Conservation (phyloP, 2,329 filamentous ascomycete species). For the Ophidiomyces ophidiicola region DNA sequence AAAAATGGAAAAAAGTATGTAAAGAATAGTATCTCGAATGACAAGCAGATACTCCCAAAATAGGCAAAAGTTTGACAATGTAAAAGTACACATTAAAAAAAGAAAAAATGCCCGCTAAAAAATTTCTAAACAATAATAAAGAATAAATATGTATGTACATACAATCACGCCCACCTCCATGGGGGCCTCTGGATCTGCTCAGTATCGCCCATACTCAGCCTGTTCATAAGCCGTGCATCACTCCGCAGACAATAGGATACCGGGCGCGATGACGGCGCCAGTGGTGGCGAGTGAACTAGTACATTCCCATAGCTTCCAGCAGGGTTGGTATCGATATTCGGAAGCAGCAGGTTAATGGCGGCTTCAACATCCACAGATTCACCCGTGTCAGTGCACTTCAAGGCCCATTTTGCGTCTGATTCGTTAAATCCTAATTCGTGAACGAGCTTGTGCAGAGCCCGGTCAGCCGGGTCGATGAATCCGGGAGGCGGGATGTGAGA, state of each 20-base stretch:
- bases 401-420: constrained; percentile 44
- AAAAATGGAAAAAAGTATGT: too few species aligned
- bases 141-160: neutral
- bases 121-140: neutral
- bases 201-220: neutral
- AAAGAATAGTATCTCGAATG: too few species aligned
- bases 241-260: neutral
- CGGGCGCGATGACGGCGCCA: constrained; percentile 8
- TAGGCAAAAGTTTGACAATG: too few species aligned
- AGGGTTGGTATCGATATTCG: constrained; percentile 18
- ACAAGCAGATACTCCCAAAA: too few species aligned
- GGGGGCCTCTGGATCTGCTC: constrained; percentile 18
- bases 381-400: constrained; percentile 48
- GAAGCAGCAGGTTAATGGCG: constrained; percentile 44
- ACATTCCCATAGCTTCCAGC: constrained; percentile 13
- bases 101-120: too few species aligned
- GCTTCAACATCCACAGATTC: constrained; percentile 46
- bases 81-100: too few species aligned
- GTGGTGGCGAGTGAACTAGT: neutral
- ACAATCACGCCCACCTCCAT: constrained; percentile 31
- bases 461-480: constrained; percentile 43
- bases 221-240: constrained; percentile 2
- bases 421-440: constrained; percentile 46
- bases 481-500: constrained; percentile 21
- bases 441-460: constrained; percentile 45